Percentiles rank a stretch among this genome's conserved stretches.
These are phyloP conservation scores for Hypoxylon sp. DNA, from an alignment of 2,329 filamentous ascomycete genomes.

Conservation along the genomic window DNA sequence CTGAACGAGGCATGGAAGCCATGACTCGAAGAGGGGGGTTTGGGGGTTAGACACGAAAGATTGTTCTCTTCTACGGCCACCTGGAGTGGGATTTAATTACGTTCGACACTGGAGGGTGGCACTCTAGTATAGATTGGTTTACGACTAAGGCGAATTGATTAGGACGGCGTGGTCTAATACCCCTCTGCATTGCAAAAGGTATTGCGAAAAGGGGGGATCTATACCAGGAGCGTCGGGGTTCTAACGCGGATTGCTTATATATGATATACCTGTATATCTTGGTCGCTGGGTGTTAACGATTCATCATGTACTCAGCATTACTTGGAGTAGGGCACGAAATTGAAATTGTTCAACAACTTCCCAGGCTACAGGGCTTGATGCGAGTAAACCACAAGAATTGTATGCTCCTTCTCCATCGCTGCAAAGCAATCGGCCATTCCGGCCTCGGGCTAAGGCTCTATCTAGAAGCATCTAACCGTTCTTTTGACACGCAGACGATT, in stretches of 20 bases:
- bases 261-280: slow-evolving; percentile 39
- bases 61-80: slow-evolving; percentile 47
- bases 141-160: slow-evolving; percentile 34
- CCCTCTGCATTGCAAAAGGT: slow-evolving; percentile 38
- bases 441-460: background rate
- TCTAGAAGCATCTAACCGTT: background rate
- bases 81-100: slow-evolving; percentile 41
- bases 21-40: slow-evolving; percentile 29
- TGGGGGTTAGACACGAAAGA: slow-evolving; percentile 39
- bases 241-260: slow-evolving; percentile 30
- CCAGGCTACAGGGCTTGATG: background rate
- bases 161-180: slow-evolving; percentile 35
- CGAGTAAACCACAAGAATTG: background rate
- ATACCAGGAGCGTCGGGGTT: slow-evolving; percentile 40
- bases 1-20: slow-evolving; percentile 33
- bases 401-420: background rate
- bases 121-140: slow-evolving; percentile 37
- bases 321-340: slow-evolving; percentile 37
- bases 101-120: slow-evolving; percentile 26
- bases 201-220: slow-evolving; percentile 36
- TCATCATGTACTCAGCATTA: slow-evolving; percentile 39
- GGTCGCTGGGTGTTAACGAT: slow-evolving; percentile 27
- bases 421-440: background rate
- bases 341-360: slow-evolving; percentile 34
- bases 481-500: background rate